Percentiles rank a stretch among this genome's conserved stretches.
phyloP scores from a whole-genome alignment of 2,329 filamentous ascomycete genomes.

The Colletotrichum kahawae region DNA sequence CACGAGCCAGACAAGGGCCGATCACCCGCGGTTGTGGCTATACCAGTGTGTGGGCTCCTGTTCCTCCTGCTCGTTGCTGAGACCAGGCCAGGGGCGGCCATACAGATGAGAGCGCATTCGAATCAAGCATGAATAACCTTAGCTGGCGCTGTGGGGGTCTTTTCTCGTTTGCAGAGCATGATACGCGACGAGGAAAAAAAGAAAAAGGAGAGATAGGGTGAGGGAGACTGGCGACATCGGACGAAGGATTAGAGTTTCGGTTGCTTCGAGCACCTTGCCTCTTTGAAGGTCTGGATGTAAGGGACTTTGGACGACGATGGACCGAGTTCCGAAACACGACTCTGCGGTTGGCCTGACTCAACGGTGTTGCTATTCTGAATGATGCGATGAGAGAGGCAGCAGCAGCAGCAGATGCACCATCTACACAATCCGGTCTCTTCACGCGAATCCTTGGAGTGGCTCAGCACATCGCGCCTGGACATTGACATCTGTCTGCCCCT shows the following conservation, averaged over 20 bases:
- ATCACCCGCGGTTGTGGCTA: neutral
- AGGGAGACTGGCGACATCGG: neutral
- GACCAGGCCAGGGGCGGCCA: neutral
- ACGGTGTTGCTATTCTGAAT: slow-evolving; percentile 2
- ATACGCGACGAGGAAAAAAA: neutral
- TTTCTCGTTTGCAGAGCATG: neutral
- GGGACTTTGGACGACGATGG: slow-evolving; percentile 19
- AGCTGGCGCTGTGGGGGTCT: neutral
- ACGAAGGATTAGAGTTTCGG: slow-evolving; percentile 18
- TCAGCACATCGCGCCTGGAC: neutral
- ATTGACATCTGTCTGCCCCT: slow-evolving; percentile 7
- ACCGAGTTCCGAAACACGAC: slow-evolving; percentile 9
- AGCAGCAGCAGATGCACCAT: neutral
- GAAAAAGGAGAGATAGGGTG: neutral
- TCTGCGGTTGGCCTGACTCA: slow-evolving; percentile 12
- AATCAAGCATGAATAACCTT: slow-evolving; percentile 15
- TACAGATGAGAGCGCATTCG: neutral
- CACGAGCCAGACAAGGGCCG: slow-evolving; percentile 7
- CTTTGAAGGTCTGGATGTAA: slow-evolving; percentile 18
- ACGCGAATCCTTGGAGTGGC: neutral
- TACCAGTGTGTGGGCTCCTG: neutral
- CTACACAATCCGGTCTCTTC: neutral
- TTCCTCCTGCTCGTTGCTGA: slow-evolving; percentile 1
- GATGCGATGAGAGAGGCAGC: neutral
- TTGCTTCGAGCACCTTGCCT: slow-evolving; percentile 7